Evolutionary conservation across 2,329 filamentous ascomycete species (phyloP).

Genomic region (Falciphora oryzae): DNA sequence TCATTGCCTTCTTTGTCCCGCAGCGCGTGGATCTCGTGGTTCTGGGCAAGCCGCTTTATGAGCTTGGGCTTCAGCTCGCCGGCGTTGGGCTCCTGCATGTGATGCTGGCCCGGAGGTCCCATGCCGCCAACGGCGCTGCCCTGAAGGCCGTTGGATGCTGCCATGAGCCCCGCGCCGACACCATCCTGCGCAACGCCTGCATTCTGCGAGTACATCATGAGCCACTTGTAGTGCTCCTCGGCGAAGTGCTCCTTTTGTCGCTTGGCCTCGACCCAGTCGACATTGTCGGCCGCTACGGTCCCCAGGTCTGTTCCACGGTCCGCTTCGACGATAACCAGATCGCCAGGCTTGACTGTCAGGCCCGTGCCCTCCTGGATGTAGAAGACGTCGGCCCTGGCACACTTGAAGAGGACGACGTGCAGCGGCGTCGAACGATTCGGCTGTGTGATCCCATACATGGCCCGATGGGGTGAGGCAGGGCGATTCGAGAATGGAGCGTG

Average conservation of each 20-base stretch:
- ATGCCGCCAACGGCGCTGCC: conserved; percentile 71
- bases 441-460: conserved; percentile 55
- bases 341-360: conserved; percentile 80
- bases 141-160: conserved; percentile 57
- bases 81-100: conserved; percentile 63
- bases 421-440: conserved; percentile 64
- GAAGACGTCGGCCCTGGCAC: conserved; percentile 89
- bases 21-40: conserved; percentile 81
- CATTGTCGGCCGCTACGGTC: conserved; percentile 81
- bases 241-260: conserved; percentile 86
- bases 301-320: conserved; percentile 94
- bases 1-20: conserved; percentile 97
- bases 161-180: conserved; percentile 55
- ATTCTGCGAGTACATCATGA: conserved; percentile 96
- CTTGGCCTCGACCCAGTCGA: conserved; percentile 82
- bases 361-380: conserved; percentile 96
- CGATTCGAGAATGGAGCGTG: conserved; percentile 41
- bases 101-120: conserved; percentile 68
- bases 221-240: conserved; percentile 95
- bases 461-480: conserved; percentile 55
- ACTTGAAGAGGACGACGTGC: conserved; percentile 95
- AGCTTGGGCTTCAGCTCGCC: conserved; percentile 89
- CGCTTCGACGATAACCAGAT: conserved; percentile 94
- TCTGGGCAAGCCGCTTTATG: conserved; percentile 90
- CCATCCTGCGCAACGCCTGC: conserved; percentile 58